Conservation (phyloP, 495 filamentous ascomycete species). For the Rhypophila decipiens region DNA sequence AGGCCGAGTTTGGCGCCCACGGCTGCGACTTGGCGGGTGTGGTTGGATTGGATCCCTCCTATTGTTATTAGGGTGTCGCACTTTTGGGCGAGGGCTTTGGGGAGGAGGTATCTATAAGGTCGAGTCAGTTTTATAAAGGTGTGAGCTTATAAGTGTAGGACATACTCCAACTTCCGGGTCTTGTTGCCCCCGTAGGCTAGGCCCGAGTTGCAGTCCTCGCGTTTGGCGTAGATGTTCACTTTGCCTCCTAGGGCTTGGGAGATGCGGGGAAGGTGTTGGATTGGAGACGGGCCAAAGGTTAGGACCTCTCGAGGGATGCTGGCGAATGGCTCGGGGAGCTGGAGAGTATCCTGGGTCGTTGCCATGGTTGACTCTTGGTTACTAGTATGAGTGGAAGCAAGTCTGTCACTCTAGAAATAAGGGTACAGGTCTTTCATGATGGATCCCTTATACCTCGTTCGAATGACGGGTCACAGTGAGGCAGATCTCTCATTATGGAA, state of each 20-base stretch:
- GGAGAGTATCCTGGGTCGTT: constrained; percentile 14
- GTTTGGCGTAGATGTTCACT: constrained; percentile 55
- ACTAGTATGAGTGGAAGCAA: no score
- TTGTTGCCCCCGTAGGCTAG: constrained; percentile 63
- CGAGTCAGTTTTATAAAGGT: neutral
- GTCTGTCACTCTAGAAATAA: no score
- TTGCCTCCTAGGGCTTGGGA: constrained; percentile 46
- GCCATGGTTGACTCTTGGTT: constrained; percentile 12
- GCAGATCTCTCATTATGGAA: neutral
- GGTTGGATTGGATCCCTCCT: constrained; percentile 62
- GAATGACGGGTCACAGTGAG: neutral
- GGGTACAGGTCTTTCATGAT: no score
- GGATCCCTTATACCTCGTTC: no score
- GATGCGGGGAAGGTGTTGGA: constrained; percentile 54
- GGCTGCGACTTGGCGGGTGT: constrained; percentile 57
- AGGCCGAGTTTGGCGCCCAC: constrained; percentile 48
- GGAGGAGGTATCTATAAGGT: constrained; percentile 40
- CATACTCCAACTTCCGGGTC: constrained; percentile 58
- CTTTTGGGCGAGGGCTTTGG: constrained; percentile 48
- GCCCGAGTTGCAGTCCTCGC: constrained; percentile 57
- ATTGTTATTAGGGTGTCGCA: constrained; percentile 54
- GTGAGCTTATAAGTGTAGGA: neutral
- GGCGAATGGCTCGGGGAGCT: constrained; percentile 52
- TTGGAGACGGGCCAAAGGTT: constrained; percentile 54
- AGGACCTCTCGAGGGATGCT: constrained; percentile 48